Evolutionary conservation across 176 grass and related monocot species (phyloP).

Genomic region (Oryza coarctata): DNA sequence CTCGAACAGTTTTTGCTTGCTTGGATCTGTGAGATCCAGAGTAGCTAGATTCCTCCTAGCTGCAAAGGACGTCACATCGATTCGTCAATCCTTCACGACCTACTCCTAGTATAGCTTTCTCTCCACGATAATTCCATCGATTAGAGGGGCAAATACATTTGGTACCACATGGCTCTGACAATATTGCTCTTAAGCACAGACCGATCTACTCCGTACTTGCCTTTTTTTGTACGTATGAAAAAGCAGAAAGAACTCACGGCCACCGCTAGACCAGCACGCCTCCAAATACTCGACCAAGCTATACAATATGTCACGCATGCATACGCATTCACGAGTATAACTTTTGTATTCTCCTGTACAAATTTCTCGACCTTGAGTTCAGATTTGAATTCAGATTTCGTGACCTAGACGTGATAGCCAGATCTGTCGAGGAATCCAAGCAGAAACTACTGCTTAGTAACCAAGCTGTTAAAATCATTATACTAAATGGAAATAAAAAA

Average conservation of each 20-base stretch:
- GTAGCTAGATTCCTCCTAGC: slow-evolving; percentile 35
- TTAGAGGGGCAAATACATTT: slow-evolving; percentile 26
- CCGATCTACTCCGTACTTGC: neutral
- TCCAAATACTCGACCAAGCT: no score
- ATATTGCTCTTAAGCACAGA: neutral
- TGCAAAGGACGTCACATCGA: slow-evolving; percentile 15
- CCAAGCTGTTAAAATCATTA: no score
- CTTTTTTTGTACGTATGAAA: neutral
- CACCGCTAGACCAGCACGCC: neutral
- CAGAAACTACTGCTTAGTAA: no score
- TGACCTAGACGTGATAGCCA: no score
- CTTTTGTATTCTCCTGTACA: no score
- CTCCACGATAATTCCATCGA: neutral
- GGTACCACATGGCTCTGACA: slow-evolving; percentile 28
- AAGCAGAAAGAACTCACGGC: neutral
- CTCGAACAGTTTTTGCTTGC: neutral
- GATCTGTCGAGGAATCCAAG: no score
- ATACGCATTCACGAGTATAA: no score
- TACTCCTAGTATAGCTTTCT: neutral
- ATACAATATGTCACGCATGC: no score
- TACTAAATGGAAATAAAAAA: no score
- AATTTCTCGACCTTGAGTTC: no score
- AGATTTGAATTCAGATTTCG: no score
- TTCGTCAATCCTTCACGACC: neutral
- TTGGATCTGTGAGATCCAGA: neutral